Evolutionary conservation across 176 grass and related monocot genomes (phyloP), one percentile per base, ranked within the genome.

Genomic region (Rhynchospora breviuscula): DNA sequence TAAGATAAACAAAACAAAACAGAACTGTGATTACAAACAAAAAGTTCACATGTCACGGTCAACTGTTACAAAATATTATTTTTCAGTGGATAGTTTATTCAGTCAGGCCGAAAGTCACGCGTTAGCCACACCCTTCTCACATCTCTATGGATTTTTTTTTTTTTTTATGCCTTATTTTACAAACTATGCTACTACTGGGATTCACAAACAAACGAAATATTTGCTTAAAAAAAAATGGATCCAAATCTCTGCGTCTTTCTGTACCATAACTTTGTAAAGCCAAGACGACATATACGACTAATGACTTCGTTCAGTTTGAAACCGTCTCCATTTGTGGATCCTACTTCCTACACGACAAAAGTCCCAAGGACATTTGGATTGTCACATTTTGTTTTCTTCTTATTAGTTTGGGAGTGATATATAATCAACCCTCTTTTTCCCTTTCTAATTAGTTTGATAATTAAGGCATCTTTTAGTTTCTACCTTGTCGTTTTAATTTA

Each of bases 1-100:
- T 7, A 23, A 49, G 35, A 22, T 23, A 26, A 26, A 52, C 5
- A 25, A 51, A 52, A 13, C 29, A 23, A 75, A 51, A 23, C 3
- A 35, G 33, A 14, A 23, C 25, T 19, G 46, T 12, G 4, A 75
- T 23, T 10, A 47, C 0, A 47, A 72, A 72, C 8, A 72, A 59
- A 72, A n/a, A 75, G 46, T 75, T 75, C 70, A 75, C 70, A 75
- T 75, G 70, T 75, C 46, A 52, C 10, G 14, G 21, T 75, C 46
- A 75, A 52, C 26, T 67, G 33, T 0, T 6, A 12, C 15, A 19
- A 72, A 72, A 44, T 72, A 10, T 67, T 67, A 5, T 15, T 67
- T 59, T 53, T 53, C 3, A 52, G 8, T 58, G 17, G 12, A 59
- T 59, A 59, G 17, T 59, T 59, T 62, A 62, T 62, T 62, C 59